These are phyloP conservation scores for Sclerotinia glacialis DNA, from an alignment of 2,329 filamentous ascomycete genomes.

Conservation along the genomic window DNA sequence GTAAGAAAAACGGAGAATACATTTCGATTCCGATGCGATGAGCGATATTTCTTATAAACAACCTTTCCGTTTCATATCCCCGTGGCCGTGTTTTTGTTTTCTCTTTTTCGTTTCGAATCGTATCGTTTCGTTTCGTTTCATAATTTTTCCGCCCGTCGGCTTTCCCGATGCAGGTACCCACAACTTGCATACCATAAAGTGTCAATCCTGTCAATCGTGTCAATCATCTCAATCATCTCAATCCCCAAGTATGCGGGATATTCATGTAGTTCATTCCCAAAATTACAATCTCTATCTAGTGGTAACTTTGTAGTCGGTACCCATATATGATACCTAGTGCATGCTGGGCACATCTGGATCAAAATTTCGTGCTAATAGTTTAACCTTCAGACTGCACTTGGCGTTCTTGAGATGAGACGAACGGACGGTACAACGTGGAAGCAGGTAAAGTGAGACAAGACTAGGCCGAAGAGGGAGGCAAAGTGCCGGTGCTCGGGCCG, in stretches of 20 bases:
- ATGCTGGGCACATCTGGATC: too few relatives aligned
- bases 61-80: neutral
- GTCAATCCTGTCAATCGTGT: neutral
- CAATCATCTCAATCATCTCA: neutral
- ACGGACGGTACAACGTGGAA: neutral
- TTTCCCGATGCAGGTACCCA: neutral
- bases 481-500: constrained; percentile 2
- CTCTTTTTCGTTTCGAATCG: neutral
- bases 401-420: neutral
- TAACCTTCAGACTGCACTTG: neutral
- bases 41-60: neutral
- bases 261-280: neutral
- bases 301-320: too few relatives aligned
- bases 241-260: neutral
- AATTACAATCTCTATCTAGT: neutral
- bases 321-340: too few relatives aligned
- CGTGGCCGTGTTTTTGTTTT: neutral
- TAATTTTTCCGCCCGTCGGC: neutral
- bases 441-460: neutral
- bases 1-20: too few relatives aligned
- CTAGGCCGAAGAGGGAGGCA: neutral
- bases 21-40: neutral
- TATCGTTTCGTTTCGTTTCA: neutral
- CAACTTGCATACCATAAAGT: neutral
- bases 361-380: too few relatives aligned